Percentiles rank a stretch among this genome's conserved stretches.
Conservation (phyloP, 768 basidiomycete species). For the Candolleomyces aberdarensis region DNA sequence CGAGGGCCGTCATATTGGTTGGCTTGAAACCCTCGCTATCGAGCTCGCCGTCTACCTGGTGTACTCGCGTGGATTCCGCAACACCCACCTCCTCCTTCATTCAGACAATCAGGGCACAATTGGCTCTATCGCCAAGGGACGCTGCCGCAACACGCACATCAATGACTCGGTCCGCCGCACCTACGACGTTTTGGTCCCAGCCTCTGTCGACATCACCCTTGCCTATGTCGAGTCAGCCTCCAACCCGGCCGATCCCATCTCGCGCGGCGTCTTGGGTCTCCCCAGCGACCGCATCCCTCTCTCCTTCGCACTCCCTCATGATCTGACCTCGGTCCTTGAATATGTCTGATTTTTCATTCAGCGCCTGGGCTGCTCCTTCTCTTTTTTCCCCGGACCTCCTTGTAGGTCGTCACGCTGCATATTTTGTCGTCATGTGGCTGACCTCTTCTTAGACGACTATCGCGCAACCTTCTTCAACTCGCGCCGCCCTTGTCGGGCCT, state of each 20-base stretch:
- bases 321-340: constrained; percentile 18
- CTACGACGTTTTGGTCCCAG: constrained; percentile 1
- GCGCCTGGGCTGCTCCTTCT: background rate
- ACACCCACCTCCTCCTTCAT: constrained; percentile 21
- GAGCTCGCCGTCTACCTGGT: constrained; percentile 19
- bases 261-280: background rate
- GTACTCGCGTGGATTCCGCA: background rate
- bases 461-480: too few relatives aligned
- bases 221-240: constrained; percentile 3
- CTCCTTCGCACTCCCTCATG: constrained; percentile 14
- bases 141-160: constrained; percentile 24
- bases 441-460: too few relatives aligned
- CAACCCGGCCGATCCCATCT: constrained; percentile 11
- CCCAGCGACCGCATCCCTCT: background rate
- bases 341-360: background rate
- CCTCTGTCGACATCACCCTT: constrained; percentile 6
- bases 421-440: too few relatives aligned
- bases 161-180: constrained; percentile 25
- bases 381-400: background rate
- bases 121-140: constrained; percentile 27
- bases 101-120: constrained; percentile 37
- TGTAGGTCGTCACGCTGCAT: too few relatives aligned
- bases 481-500: too few relatives aligned
- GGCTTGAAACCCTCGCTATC: constrained; percentile 23
- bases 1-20: constrained; percentile 14